These are phyloP conservation scores for Suhomyces vadensis DNA, from an alignment of 805 yeast species.

Conservation along the genomic window DNA sequence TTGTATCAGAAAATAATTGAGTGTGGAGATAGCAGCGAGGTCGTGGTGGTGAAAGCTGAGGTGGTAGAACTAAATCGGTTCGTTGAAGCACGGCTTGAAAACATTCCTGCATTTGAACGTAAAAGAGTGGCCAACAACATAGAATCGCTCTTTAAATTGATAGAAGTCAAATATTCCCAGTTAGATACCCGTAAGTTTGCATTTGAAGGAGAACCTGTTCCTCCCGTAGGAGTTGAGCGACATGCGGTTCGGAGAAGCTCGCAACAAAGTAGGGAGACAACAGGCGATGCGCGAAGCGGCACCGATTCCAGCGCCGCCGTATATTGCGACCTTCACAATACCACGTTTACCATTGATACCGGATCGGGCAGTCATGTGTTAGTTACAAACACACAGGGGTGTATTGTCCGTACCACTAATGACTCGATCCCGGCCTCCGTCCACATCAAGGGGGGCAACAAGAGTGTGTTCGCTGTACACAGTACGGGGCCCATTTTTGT, in stretches of 20 bases:
- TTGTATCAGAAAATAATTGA: conserved; percentile 12
- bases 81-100: conserved; percentile 7
- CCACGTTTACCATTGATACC: neutral
- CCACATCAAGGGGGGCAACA: conserved; percentile 20
- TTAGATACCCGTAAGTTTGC: conserved; percentile 20
- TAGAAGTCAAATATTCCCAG: conserved; percentile 20
- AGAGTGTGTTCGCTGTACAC: conserved; percentile 18
- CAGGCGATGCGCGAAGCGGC: neutral
- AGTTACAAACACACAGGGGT: conserved; percentile 14
- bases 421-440: conserved; percentile 18
- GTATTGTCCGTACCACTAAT: conserved; percentile 2
- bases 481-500: conserved; percentile 34
- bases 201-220: conserved; percentile 35
- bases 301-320: neutral
- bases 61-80: conserved; percentile 13
- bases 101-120: conserved; percentile 19
- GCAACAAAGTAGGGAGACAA: neutral
- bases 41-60: conserved; percentile 7
- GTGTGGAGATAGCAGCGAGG: conserved; percentile 2
- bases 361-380: conserved; percentile 11
- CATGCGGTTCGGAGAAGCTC: neutral
- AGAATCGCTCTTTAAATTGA: conserved; percentile 18
- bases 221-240: too few species aligned
- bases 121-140: conserved; percentile 22
- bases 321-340: neutral